Percentiles rank a stretch among this genome's conserved stretches.
These are phyloP conservation scores for Serendipita sp. DNA, from an alignment of 768 basidiomycete species.

Conservation along the genomic window DNA sequence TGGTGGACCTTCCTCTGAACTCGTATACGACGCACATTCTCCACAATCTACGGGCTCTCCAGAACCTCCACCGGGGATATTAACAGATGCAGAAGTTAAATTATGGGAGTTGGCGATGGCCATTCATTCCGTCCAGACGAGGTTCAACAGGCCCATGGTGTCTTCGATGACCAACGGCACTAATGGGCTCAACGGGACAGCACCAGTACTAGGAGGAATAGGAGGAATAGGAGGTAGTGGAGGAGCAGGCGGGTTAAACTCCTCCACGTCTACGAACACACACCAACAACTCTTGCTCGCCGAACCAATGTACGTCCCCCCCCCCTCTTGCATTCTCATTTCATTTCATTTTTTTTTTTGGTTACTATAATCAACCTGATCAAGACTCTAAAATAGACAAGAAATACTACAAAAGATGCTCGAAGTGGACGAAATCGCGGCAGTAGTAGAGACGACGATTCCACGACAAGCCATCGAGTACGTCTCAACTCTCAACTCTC, in stretches of 20 bases:
- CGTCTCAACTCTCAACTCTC: neutral
- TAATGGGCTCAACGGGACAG: neutral
- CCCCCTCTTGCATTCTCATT: neutral
- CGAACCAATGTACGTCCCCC: neutral
- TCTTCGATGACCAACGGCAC: no score
- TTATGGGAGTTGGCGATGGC: neutral
- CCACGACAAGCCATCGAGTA: slow-evolving; percentile 1
- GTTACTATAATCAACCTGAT: no score
- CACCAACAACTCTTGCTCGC: neutral
- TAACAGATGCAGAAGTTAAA: slow-evolving; percentile 1
- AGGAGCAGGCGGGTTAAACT: neutral
- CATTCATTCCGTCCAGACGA: neutral
- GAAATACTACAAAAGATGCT: neutral
- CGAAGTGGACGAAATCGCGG: slow-evolving; percentile 2
- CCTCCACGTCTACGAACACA: neutral
- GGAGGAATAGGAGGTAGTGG: neutral
- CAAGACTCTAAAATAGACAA: neutral
- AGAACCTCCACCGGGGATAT: neutral
- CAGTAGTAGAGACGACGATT: neutral
- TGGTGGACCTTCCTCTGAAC: neutral
- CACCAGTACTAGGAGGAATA: neutral
- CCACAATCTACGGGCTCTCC: slow-evolving; percentile 4
- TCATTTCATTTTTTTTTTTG: no score
- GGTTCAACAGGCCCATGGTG: neutral
- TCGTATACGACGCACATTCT: neutral